Evolutionary conservation across 2,329 filamentous ascomycete species (phyloP), one percentile per base, ranked within the genome.

Genomic region (Fusarium hostae): DNA sequence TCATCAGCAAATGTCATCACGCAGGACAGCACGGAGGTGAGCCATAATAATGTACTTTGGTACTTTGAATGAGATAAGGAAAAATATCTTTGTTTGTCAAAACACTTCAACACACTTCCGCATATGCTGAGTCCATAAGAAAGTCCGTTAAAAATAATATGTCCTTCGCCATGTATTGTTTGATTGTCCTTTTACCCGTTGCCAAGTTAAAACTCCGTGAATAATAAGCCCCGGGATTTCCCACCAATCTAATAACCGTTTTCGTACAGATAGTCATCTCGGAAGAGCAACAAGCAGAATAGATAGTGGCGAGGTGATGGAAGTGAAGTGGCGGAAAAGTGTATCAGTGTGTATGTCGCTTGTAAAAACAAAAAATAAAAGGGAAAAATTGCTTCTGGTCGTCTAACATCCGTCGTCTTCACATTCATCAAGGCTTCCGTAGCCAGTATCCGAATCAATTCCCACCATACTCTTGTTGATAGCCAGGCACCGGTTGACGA

Each of bases 401-500:
- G 40, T 75, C 66, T 73, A 72, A 55, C 76, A 74, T 64, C 68
- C 76, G 43, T 74, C 73, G 20, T 80, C 82, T 45, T 85, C 85
- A 54, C 81, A 81, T 45, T 88, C 87, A 64, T 83, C 86, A 83
- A 88, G 86, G 69, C 84, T 89, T 51, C 84, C 88, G 77, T 90
- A 90, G 11, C 89, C 89, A 3, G 86, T 85, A 72, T 91, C 89
- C 16, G 82, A 79, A 63, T 89, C 86, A 85, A 91, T 90, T 12
- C 89, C 88, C 11, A 90, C 84, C 40, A 88, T 81, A 54, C 81
- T 84, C 76, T 88, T 89, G 18, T 86, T 88, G 39, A 91, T 84
- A 15, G 79, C 75, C 22, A 91, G 78, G 66, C 89, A 91, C 56
- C 84, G 82, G 54, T 87, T 84, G 6, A 91, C 85, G 72, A 90